Percentiles rank a stretch among this genome's conserved stretches.
These are phyloP conservation scores for Diaporthe sp. DNA, from an alignment of 2,329 filamentous ascomycete genomes.

Conservation along the genomic window DNA sequence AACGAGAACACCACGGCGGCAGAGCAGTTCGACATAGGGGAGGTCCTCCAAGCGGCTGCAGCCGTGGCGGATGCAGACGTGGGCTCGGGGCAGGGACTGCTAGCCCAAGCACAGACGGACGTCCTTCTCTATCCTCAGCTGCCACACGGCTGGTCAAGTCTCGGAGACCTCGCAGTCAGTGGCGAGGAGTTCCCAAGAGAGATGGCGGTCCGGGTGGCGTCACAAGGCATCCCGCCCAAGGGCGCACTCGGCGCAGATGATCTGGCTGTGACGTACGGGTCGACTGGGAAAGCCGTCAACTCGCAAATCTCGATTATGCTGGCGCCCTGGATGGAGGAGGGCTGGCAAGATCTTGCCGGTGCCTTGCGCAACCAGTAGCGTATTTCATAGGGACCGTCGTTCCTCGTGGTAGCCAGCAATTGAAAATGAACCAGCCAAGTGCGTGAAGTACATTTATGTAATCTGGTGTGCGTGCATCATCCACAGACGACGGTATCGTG, in stretches of 20 bases:
- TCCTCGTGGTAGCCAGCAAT: background rate
- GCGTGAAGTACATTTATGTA: background rate
- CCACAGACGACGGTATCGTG: no score
- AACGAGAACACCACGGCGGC: constrained; percentile 71
- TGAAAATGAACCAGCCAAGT: background rate
- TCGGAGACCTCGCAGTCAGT: constrained; percentile 72
- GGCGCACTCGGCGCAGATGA: constrained; percentile 77
- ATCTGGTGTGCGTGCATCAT: background rate
- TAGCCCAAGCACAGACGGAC: constrained; percentile 78
- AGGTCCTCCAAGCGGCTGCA: constrained; percentile 81
- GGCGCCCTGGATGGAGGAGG: constrained; percentile 80
- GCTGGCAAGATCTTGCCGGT: constrained; percentile 72
- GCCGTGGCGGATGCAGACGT: constrained; percentile 64
- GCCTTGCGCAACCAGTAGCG: constrained; percentile 46
- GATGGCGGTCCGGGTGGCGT: constrained; percentile 86
- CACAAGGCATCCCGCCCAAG: constrained; percentile 78
- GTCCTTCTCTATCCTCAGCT: constrained; percentile 86
- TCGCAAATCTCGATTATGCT: constrained; percentile 82
- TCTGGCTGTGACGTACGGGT: constrained; percentile 79
- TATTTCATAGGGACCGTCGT: background rate
- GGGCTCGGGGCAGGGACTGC: constrained; percentile 61
- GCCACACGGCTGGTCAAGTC: constrained; percentile 83
- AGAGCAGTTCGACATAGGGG: constrained; percentile 78
- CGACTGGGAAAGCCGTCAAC: constrained; percentile 78
- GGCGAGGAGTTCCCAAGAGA: constrained; percentile 68